A percentile compares a stretch with the other conserved stretches of the same genome.
phyloP scores from a whole-genome alignment of 495 filamentous ascomycete genomes.

The Elaphomyces granulatus region DNA sequence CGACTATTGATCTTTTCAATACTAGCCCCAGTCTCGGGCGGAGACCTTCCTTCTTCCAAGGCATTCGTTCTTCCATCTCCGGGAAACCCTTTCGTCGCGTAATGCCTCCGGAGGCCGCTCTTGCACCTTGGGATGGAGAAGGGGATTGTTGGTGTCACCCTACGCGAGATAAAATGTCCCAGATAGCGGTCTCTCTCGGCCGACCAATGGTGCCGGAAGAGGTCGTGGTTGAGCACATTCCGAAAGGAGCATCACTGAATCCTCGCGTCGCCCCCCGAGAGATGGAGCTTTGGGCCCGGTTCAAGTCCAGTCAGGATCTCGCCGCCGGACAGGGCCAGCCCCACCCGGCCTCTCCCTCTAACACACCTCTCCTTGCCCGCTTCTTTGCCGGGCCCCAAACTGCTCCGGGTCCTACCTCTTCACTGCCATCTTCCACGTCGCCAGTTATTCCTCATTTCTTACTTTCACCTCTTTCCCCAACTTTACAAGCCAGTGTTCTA shows the following conservation, averaged over 20 bases:
- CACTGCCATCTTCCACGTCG: slow-evolving; percentile 1
- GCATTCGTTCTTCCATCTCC: slow-evolving; percentile 1
- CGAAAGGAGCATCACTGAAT: slow-evolving; percentile 17
- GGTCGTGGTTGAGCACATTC: slow-evolving; percentile 33
- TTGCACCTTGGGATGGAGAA: slow-evolving; percentile 27
- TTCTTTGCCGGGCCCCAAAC: background rate
- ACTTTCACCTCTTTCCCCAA: slow-evolving; percentile 6
- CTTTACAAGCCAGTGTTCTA: slow-evolving; percentile 22
- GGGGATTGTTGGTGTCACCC: slow-evolving; percentile 37
- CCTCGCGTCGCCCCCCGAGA: slow-evolving; percentile 27
- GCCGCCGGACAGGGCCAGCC: slow-evolving; percentile 2
- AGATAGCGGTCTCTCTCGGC: slow-evolving; percentile 24
- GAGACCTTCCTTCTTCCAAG: slow-evolving; percentile 4
- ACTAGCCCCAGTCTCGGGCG: slow-evolving; percentile 20
- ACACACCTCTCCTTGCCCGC: background rate
- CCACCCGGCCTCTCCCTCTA: background rate
- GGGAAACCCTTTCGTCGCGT: slow-evolving; percentile 4
- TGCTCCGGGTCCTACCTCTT: background rate
- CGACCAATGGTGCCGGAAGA: slow-evolving; percentile 31
- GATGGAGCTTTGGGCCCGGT: slow-evolving; percentile 35
- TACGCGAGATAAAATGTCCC: slow-evolving; percentile 21
- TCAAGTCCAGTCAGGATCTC: slow-evolving; percentile 5
- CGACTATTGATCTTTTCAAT: slow-evolving; percentile 22
- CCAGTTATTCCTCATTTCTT: background rate
- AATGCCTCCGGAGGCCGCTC: slow-evolving; percentile 18